phyloP scores from a whole-genome alignment of 2,329 filamentous ascomycete genomes.

The Bipolaris sorokiniana region DNA sequence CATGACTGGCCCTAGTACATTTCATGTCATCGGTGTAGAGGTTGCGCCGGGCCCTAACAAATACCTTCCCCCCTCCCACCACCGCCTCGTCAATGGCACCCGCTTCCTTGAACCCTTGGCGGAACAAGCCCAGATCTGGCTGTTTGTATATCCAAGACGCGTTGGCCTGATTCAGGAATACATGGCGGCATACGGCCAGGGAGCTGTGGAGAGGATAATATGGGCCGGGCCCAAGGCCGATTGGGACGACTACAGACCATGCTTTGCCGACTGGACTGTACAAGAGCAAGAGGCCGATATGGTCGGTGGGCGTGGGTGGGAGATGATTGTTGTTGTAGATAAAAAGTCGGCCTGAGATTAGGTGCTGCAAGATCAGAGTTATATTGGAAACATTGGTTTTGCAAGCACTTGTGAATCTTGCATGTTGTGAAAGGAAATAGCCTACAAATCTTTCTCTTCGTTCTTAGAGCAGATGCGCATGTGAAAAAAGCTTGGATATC shows the following conservation, averaged over 20 bases:
- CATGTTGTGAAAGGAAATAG: background rate
- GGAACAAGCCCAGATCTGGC: conserved; percentile 52
- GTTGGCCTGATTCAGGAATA: conserved; percentile 55
- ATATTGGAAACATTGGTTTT: background rate
- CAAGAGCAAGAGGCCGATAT: conserved; percentile 28
- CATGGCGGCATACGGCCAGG: conserved; percentile 43
- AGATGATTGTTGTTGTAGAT: conserved; percentile 38
- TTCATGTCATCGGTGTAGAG: conserved; percentile 56
- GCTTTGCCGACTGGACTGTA: conserved; percentile 34
- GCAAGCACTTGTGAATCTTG: background rate
- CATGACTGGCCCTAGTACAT: conserved; percentile 16
- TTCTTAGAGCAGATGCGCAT: no score
- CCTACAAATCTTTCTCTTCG: no score
- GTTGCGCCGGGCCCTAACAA: conserved; percentile 54
- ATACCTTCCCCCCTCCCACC: conserved; percentile 52
- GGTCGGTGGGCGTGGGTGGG: conserved; percentile 44
- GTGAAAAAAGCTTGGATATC: background rate
- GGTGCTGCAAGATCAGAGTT: background rate
- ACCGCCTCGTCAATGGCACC: conserved; percentile 54
- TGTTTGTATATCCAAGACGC: conserved; percentile 63
- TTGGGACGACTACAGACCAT: conserved; percentile 46
- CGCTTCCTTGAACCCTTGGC: conserved; percentile 54
- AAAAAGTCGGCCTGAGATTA: background rate
- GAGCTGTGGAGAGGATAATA: conserved; percentile 45
- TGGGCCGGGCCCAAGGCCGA: conserved; percentile 55